Evolutionary conservation across 371 early-diverging fungal species (phyloP), one percentile per base, ranked within the genome.

Genomic region (Mortierella sp.): DNA sequence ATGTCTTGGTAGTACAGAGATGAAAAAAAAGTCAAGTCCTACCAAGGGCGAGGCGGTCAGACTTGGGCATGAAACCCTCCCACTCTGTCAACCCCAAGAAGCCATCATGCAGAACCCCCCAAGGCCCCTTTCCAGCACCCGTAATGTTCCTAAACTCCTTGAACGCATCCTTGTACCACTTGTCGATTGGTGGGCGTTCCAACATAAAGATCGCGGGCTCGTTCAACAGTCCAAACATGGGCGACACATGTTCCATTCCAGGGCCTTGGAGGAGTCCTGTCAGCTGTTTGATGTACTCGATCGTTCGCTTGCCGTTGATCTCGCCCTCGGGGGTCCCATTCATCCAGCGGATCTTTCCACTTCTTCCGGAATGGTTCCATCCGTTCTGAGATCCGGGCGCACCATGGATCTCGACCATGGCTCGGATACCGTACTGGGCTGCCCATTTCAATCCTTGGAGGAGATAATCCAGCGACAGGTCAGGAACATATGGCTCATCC

Each of bases 351-450:
- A 81, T 75, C 87, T 89, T 51, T 11, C 86, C 86, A 3, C 46
- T 74, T 7, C 80, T 75, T 2, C 95, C 95, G 2, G 94, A 94
- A 75, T 95, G 94, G 74, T 95, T 94, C 89, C 94, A 95, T 21
- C 95, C 95, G 72, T 95, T 95, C 81, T 96, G 96, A 8, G 95
- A 95, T 0, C 95, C 95, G 1, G 96, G 96, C 4, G 93, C 93
- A 0, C 93, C 94, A 74, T 96, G 96, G 18, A 96, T 74, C 78
- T 96, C 95, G 3, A 96, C 90, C 88, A 95, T 93, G 6, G 93
- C 95, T 11, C 95, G 92, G 7, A 96, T 75, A 4, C 92, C 92
- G 75, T 95, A 92, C 75, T 93, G 90, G 10, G 93, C 90, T 4
- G 93, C 93, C 95, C 95, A 95, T 58, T 89, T 90, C 29, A 96